phyloP scores from a whole-genome alignment of 768 basidiomycete genomes.

The Tremella fuciformis region DNA sequence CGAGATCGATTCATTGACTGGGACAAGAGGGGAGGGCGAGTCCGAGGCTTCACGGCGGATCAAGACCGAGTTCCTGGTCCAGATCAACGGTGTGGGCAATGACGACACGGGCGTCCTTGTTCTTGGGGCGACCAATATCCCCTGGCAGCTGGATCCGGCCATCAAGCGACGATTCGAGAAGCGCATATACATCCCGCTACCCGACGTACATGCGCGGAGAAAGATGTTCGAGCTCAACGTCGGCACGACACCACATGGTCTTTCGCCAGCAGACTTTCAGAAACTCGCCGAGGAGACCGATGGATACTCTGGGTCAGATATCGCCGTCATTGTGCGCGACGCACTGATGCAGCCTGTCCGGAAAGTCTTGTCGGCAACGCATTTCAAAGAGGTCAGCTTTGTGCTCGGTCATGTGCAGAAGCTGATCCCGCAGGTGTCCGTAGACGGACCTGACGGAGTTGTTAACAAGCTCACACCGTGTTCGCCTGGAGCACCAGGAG shows the following conservation, averaged over 20 bases:
- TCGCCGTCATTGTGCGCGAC: conserved; percentile 88
- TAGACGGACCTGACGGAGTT: conserved; percentile 31
- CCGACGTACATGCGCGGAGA: conserved; percentile 83
- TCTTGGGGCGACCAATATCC: conserved; percentile 95
- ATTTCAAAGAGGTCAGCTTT: conserved; percentile 67
- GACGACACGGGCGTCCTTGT: conserved; percentile 96
- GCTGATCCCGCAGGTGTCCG: conserved; percentile 20
- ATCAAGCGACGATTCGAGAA: conserved; percentile 98
- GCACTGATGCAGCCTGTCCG: conserved; percentile 98
- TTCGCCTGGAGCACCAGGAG: conserved; percentile 84
- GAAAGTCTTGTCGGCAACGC: conserved; percentile 90
- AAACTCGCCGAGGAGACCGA: conserved; percentile 80
- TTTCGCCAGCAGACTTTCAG: conserved; percentile 74
- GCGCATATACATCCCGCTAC: conserved; percentile 96
- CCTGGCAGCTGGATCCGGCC: conserved; percentile 95
- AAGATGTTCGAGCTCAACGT: conserved; percentile 98
- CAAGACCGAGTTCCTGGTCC: conserved; percentile 74
- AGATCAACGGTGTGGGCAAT: conserved; percentile 96
- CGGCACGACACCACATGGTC: conserved; percentile 83
- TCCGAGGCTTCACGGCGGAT: conserved; percentile 94
- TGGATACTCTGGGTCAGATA: conserved; percentile 94
- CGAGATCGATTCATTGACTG: conserved; percentile 93
- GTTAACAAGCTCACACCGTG: conserved; percentile 80
- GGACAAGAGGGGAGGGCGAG: conserved; percentile 93
- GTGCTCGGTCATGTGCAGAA: not conserved